Evolutionary conservation across 768 basidiomycete species (phyloP).

Genomic region (Mycena sanguinolenta): DNA sequence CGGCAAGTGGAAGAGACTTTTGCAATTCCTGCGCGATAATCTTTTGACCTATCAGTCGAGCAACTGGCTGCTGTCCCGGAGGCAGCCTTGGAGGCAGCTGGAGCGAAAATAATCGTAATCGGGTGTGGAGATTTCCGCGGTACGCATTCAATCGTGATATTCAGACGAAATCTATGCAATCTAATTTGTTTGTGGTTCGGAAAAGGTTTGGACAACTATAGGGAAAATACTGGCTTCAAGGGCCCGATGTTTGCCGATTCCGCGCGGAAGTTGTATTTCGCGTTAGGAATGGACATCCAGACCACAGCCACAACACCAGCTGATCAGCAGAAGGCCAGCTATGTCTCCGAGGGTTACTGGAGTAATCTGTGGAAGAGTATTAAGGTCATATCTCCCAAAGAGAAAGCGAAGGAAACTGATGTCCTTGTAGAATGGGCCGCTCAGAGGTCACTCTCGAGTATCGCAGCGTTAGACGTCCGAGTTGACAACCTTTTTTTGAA

Average conservation of each 20-base stretch:
- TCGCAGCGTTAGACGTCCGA: no score
- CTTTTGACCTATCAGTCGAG: slow-evolving; percentile 61
- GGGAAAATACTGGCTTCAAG: slow-evolving; percentile 58
- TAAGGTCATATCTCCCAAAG: slow-evolving; percentile 8
- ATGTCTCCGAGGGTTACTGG: slow-evolving; percentile 52
- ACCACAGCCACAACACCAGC: slow-evolving; percentile 59
- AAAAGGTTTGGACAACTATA: slow-evolving; percentile 61
- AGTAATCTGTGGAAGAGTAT: slow-evolving; percentile 55
- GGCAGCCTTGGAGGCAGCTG: slow-evolving; percentile 55
- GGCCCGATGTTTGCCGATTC: slow-evolving; percentile 77
- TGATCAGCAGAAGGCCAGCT: slow-evolving; percentile 59
- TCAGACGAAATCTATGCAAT: not conserved
- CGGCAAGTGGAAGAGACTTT: slow-evolving; percentile 45
- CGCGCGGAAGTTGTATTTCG: slow-evolving; percentile 66
- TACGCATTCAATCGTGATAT: not conserved
- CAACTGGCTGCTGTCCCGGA: slow-evolving; percentile 58
- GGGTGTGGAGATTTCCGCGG: slow-evolving; percentile 67
- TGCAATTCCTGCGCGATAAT: not conserved
- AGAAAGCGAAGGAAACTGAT: not conserved
- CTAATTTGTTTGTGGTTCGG: not conserved
- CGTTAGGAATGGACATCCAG: slow-evolving; percentile 72
- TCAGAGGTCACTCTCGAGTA: not conserved
- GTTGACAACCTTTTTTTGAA: slow-evolving; percentile 46
- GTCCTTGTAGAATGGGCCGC: slow-evolving; percentile 49
- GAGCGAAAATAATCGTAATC: slow-evolving; percentile 60